Evolutionary conservation across 768 basidiomycete genomes (phyloP), one percentile per base, ranked within the genome.

Genomic region (Suillus tomentosus): DNA sequence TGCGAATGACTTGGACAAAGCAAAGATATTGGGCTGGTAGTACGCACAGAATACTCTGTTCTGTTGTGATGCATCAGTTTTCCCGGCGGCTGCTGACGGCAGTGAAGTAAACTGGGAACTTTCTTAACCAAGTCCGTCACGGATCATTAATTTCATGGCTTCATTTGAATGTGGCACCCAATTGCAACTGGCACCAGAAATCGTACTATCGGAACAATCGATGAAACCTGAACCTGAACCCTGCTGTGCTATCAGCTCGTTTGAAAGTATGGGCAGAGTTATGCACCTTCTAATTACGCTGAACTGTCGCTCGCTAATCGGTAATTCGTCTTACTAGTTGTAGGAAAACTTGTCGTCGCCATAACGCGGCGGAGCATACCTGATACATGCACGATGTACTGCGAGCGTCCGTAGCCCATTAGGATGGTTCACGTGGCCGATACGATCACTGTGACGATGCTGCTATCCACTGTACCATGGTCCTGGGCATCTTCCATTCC

Each of bases 401-500:
- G 40, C 24, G 3, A 60, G 45, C 36, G 19, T 62, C 17, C 45
- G 9, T 36, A 19, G 22, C 5, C 51, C 53, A 62, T 42, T 31
- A 62, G 31, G 31, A 62, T 56, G 31, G 5, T 36, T 51, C n/a
- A 9, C 51, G 51, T 47, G n/a, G 48, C 55, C 22, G 36, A 55
- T 54, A 55, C 51, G 65, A 53, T 50, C 51, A 34, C 75, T 73
- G 76, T 62, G 55, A 68, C 34, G 65, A 72, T 69, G 70, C 57
- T 65, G 34, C 65, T 73, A 71, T 37, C 67, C 64, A 65, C 73
- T 58, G 68, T 60, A 67, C 64, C 72, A 75, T 80, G 78, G 78
- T 78, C 78, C 69, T 74, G 70, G 72, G 73, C 78, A 77, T 82
- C 79, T 83, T 83, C 81, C 82, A 83, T 83, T 83, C 82, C 80